Evolutionary conservation across 1,139 yeast species (phyloP).

Genomic region (Suhomyces anneliseae): DNA sequence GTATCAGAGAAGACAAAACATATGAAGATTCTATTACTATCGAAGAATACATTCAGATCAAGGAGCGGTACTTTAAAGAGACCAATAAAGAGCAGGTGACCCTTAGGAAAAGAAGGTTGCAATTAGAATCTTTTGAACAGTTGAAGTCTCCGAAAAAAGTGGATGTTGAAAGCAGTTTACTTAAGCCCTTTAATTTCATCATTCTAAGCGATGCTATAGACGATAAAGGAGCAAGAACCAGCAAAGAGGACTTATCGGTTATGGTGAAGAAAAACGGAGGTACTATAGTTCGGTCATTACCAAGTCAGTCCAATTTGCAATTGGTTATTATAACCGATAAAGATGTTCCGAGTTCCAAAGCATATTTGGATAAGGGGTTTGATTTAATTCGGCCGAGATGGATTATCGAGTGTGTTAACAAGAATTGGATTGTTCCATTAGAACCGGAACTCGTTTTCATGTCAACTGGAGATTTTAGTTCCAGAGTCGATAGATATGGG

Average conservation of each 20-base stretch:
- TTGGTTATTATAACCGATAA: constrained; percentile 20
- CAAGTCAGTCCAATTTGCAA: constrained; percentile 4
- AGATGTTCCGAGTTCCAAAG: constrained; percentile 23
- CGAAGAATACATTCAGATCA: constrained; percentile 49
- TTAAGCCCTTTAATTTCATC: constrained; percentile 28
- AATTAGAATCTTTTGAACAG: constrained; percentile 13
- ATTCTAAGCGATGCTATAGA: constrained; percentile 45
- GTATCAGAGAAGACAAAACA: constrained; percentile 70
- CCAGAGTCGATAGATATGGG: constrained; percentile 50
- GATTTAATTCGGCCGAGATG: constrained; percentile 70
- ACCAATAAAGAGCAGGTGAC: constrained; percentile 31
- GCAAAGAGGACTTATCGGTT: constrained; percentile 34
- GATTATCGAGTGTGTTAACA: constrained; percentile 64
- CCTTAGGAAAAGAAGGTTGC: constrained; percentile 19
- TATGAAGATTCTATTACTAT: constrained; percentile 54
- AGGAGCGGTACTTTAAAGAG: constrained; percentile 26
- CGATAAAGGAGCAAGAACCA: constrained; percentile 25
- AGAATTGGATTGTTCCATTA: constrained; percentile 44
- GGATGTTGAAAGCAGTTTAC: constrained; percentile 22
- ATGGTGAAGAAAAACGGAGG: constrained; percentile 57
- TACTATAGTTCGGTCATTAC: constrained; percentile 19
- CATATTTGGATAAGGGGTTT: constrained; percentile 45
- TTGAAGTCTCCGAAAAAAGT: constrained; percentile 7
- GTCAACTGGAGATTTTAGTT: constrained; percentile 14
- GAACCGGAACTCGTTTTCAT: constrained; percentile 60